Base-by-base conservation (phyloP, 371 early-diverging fungal species). In the Encephalitozoon cuniculi region DNA sequence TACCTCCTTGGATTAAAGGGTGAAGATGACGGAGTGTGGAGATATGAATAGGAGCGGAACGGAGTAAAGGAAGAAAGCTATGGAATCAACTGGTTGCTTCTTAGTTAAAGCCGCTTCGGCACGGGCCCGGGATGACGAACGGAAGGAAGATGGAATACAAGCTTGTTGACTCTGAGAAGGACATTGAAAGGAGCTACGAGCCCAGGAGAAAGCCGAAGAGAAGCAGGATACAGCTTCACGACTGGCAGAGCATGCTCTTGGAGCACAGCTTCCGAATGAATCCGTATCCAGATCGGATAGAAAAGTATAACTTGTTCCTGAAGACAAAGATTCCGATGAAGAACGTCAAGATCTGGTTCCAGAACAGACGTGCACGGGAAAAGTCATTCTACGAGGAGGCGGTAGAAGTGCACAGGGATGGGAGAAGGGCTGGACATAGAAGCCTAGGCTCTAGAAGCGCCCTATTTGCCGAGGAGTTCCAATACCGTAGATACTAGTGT, bases 321-420 rank as follows among this genome's bases (percentile, higher is more conserved):
- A 53, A 41, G 23, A 34, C 74, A 18, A 51, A 70, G 23, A 40
- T 82, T 34, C 66, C 73, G 0, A 63, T 71, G 40, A 77, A 82
- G 43, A 82, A 76, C 28, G 64, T 82, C 1, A 79, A 82, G 65
- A 82, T 78, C 26, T 82, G 82, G 82, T 82, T 82, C 59, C 82
- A 82, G 64, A 82, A 82, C 75, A 79, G 72, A 68, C 34, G 82
- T 18, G 82, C 82, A 11, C 79, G 79, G 53, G 77, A 79, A 51
- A 82, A 77, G 74, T 44, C 44, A 11, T 23, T 39, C 34, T 46
- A 65, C 43, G 41, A 41, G 28, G 66, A 65, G 30, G 26, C 34
- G 18, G 28, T 18, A n/a, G 59, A 4, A 18, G 21, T 59, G 32
- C 1, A 5, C 21, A 7, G 4, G 7, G 1, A 8, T 28, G 30